Conservation (phyloP, 768 basidiomycete genomes). For the Panaeolus cyanescens region DNA sequence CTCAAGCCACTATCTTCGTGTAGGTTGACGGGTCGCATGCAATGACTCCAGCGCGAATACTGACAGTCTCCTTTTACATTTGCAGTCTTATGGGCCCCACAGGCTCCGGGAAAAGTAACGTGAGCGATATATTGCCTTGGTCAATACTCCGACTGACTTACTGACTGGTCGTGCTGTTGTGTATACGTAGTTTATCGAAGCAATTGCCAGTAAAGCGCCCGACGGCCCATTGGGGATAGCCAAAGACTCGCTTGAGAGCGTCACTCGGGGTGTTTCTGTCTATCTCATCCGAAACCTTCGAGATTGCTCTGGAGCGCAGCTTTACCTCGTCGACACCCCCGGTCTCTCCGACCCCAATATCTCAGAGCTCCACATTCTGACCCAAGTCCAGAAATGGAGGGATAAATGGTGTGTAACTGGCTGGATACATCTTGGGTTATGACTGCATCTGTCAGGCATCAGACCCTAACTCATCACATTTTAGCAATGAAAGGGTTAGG, state of each 20-base stretch:
- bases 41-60: too few relatives aligned
- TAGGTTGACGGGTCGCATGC: neutral
- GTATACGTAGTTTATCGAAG: neutral
- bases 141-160: neutral
- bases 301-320: neutral
- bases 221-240: neutral
- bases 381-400: neutral
- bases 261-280: neutral
- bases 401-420: neutral
- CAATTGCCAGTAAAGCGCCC: neutral
- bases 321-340: neutral
- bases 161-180: neutral
- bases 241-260: neutral
- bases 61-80: too few relatives aligned
- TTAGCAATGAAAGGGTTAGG: neutral
- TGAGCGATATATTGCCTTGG: neutral
- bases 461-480: neutral
- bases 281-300: neutral
- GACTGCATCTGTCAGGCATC: neutral
- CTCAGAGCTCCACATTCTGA: neutral
- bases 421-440: neutral
- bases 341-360: neutral
- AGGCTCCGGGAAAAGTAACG: neutral
- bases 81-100: neutral
- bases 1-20: neutral